Conservation (phyloP, 352 stramenopile genomes). For the Aphanomyces astaci region DNA sequence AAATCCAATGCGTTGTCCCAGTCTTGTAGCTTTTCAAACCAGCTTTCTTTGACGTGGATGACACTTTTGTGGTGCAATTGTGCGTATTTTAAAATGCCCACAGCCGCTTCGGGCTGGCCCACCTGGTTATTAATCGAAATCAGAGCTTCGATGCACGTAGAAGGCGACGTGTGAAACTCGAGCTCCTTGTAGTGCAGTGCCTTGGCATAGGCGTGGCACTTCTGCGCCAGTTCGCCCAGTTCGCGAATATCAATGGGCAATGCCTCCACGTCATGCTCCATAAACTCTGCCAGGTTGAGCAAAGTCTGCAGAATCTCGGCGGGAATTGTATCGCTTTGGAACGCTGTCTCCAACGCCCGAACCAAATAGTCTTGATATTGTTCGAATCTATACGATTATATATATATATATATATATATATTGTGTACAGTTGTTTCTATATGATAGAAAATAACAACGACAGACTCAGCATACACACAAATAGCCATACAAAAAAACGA, state of each 20-base stretch:
- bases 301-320: constrained; percentile 96
- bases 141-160: constrained; percentile 94
- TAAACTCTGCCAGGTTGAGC: constrained; percentile 98
- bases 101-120: constrained; percentile 90
- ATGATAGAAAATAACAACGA: too few relatives aligned
- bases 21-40: constrained; percentile 97
- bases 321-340: constrained; percentile 87
- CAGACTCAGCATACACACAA: too few relatives aligned
- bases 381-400: constrained; percentile 41
- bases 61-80: constrained; percentile 72
- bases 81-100: constrained; percentile 95
- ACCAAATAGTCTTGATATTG: constrained; percentile 91
- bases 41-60: constrained; percentile 90
- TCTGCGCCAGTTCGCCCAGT: constrained; percentile 90
- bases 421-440: too few relatives aligned
- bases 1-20: constrained; percentile 93
- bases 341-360: constrained; percentile 89
- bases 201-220: constrained; percentile 97
- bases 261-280: constrained; percentile 95
- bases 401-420: too few relatives aligned
- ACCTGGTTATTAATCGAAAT: constrained; percentile 99
- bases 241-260: constrained; percentile 95
- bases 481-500: too few relatives aligned
- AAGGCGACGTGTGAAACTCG: constrained; percentile 89
- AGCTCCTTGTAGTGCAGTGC: constrained; percentile 94